Percentiles rank a stretch among this genome's conserved stretches.
Conservation (phyloP, 176 grass and related monocot genomes). For the Oryza meyeriana region DNA sequence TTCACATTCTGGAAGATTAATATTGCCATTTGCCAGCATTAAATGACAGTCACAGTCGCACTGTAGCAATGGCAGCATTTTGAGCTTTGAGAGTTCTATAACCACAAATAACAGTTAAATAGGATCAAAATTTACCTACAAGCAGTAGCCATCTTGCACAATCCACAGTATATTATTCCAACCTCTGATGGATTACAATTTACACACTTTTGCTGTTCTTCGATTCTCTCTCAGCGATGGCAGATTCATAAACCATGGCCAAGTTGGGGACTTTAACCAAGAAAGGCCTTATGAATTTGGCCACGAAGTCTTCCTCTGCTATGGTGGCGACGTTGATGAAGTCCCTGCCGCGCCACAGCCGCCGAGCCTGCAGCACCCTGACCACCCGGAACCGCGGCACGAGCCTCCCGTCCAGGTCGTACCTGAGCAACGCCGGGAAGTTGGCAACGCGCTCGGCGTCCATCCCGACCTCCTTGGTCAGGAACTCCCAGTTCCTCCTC, state of each 20-base stretch:
- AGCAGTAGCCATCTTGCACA: not conserved
- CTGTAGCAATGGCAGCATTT: not conserved
- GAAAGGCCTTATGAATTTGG: conserved; percentile 43
- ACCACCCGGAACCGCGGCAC: conserved; percentile 45
- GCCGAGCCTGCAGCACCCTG: conserved; percentile 33
- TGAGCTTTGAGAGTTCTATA: not conserved
- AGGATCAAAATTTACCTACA: not conserved
- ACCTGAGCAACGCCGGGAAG: conserved; percentile 36
- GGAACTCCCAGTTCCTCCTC: conserved; percentile 27
- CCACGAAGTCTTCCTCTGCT: conserved; percentile 37
- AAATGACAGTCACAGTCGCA: not conserved
- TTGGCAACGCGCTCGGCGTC: conserved; percentile 28
- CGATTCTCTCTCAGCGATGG: not conserved
- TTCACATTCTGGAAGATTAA: not conserved
- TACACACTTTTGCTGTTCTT: not conserved
- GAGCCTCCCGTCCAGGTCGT: conserved; percentile 33
- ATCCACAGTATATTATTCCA: not conserved
- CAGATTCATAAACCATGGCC: conserved; percentile 32
- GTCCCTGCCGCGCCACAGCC: conserved; percentile 17
- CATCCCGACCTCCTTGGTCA: conserved; percentile 37
- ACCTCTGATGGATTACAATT: not conserved
- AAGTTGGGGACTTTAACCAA: conserved; percentile 26
- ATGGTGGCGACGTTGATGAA: conserved; percentile 25
- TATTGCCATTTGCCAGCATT: not conserved
- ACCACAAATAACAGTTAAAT: not conserved